Evolutionary conservation across 345 rosid species (phyloP), one percentile per base, ranked within the genome.

Genomic region (Zanthoxylum bungeanum): DNA sequence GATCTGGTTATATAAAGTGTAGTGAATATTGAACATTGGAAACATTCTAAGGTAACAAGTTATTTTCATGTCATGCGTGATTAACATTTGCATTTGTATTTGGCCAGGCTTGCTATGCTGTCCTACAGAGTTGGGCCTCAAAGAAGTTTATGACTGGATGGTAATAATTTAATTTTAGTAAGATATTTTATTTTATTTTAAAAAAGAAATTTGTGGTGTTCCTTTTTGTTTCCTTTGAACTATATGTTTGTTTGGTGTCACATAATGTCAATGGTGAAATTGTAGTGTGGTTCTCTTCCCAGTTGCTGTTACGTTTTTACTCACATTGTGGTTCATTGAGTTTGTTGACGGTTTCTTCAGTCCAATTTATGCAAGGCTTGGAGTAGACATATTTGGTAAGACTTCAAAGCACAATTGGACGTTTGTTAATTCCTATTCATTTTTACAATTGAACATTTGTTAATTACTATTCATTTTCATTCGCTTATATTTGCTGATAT

Each of bases 121-220:
- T 90, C 77, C 84, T 92, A 10, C 96, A 90, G 73, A 92, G 97
- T 78, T 92, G 97, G 97, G 89, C 80, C 53, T 92, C 97, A 1
- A 89, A 87, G 88, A 92, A 90, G 87, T 92, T 92, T 81, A 92
- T 92, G 90, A 90, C 93, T 64, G 98, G 93, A 86, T 90, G 92
- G 96, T 92, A 83, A 77, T 36, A 34, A 64, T 57, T 64, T 36
- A 34, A 64, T 57, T 64, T 64, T 71, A 22, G 14, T 34, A 34
- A 51, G 9, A 17, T 69, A 60, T 34, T 22, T 44, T 8, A 68
- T 51, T 39, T 50, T 44, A 42, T 2, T 31, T 31, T 14, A n/a
- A n/a, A n/a, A n/a, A n/a, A n/a, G n/a, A n/a, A n/a, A n/a, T 58
- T 42, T 5, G 25, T 50, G 28, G n/a, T 72, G n/a, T 16, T 62